A percentile compares a stretch with the other conserved stretches of the same genome.
These are phyloP conservation scores for Colletotrichum shisoi DNA, from an alignment of 2,329 filamentous ascomycete species.

Conservation along the genomic window DNA sequence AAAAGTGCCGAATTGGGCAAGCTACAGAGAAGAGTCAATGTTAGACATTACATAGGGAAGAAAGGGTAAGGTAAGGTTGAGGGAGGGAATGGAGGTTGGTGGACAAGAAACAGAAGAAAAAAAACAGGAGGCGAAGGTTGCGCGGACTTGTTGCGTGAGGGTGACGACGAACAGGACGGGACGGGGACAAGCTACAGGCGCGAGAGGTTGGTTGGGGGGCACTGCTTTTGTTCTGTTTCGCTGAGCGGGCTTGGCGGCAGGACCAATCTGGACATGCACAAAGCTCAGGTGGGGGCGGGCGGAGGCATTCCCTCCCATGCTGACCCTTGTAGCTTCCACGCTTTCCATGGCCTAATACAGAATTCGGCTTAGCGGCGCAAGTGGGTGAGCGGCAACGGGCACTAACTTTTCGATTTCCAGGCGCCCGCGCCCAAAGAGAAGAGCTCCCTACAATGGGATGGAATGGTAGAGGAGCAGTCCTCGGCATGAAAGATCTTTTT, in stretches of 20 bases:
- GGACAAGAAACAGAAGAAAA: slow-evolving; percentile 2
- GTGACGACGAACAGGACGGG: slow-evolving; percentile 28
- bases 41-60: slow-evolving; percentile 35
- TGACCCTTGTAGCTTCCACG: slow-evolving; percentile 26
- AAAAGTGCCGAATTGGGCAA: slow-evolving; percentile 1
- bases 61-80: slow-evolving; percentile 10
- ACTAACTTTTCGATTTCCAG: slow-evolving; percentile 28
- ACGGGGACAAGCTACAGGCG: not conserved
- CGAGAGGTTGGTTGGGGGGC: slow-evolving; percentile 31
- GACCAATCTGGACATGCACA: slow-evolving; percentile 6
- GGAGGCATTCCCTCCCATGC: slow-evolving; percentile 5
- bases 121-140: slow-evolving; percentile 20
- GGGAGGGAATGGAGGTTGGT: slow-evolving; percentile 31
- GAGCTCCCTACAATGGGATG: slow-evolving; percentile 17
- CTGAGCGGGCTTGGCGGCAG: slow-evolving; percentile 1
- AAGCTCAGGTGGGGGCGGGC: slow-evolving; percentile 31
- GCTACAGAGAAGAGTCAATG: slow-evolving; percentile 19
- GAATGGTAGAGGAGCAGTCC: not conserved
- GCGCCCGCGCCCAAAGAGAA: slow-evolving; percentile 12
- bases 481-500: slow-evolving; percentile 23
- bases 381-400: slow-evolving; percentile 37
- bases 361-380: slow-evolving; percentile 29
- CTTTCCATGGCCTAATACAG: slow-evolving; percentile 1
- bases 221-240: slow-evolving; percentile 34
- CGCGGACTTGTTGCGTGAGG: slow-evolving; percentile 22